phyloP scores from a whole-genome alignment of 2,329 filamentous ascomycete genomes.

The Xylariales sp. region DNA sequence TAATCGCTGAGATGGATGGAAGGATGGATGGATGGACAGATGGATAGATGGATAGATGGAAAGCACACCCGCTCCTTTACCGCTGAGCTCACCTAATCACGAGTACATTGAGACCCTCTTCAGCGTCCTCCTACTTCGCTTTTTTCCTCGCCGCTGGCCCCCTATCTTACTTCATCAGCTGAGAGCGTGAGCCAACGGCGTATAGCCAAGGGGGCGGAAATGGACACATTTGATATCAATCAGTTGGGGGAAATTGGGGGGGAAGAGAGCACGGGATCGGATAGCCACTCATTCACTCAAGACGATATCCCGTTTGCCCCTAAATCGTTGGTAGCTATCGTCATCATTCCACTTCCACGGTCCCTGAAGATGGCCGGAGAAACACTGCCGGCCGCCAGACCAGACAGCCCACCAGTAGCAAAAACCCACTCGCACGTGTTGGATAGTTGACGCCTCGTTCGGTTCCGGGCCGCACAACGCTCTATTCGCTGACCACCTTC shows the following conservation, averaged over 20 bases:
- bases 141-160: background rate
- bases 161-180: conserved; percentile 2
- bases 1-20: conserved; percentile 1
- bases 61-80: background rate
- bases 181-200: background rate
- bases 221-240: conserved; percentile 3
- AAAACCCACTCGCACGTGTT: conserved; percentile 9
- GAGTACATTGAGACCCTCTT: conserved; percentile 3
- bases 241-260: conserved; percentile 30
- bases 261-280: background rate
- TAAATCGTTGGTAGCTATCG: conserved; percentile 16
- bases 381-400: background rate
- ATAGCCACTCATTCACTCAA: background rate
- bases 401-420: background rate
- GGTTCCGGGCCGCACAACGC: background rate
- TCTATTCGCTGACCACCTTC: background rate
- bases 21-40: background rate
- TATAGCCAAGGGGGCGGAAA: conserved; percentile 19
- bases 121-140: background rate
- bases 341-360: background rate
- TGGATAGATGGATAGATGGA: background rate
- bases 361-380: conserved; percentile 1
- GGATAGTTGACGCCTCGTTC: background rate
- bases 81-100: conserved; percentile 1
- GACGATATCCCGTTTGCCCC: background rate